phyloP scores from a whole-genome alignment of 139 green algal species.

The Chlorella sp. region DNA sequence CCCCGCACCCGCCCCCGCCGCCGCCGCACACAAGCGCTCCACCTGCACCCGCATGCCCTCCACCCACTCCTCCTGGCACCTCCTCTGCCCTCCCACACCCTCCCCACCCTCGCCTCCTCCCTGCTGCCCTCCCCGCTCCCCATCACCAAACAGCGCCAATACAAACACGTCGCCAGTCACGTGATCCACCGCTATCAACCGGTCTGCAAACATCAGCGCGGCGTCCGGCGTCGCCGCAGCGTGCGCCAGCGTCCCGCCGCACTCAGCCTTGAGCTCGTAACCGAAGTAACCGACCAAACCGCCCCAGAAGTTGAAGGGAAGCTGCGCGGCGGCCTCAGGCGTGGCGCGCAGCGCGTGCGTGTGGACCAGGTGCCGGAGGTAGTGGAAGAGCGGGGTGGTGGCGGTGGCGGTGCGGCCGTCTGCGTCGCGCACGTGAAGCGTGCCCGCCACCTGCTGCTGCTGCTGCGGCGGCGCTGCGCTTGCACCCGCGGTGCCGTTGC shows the following conservation, averaged over 20 bases:
- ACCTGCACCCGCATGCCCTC: background rate
- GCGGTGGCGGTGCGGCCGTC: background rate
- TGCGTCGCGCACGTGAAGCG: conserved; percentile 4
- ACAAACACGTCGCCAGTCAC: conserved; percentile 61
- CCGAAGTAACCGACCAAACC: conserved; percentile 94
- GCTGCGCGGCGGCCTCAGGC: conserved; percentile 17
- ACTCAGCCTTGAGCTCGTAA: conserved; percentile 93
- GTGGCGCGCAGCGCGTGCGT: conserved; percentile 8
- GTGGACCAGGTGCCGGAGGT: conserved; percentile 35
- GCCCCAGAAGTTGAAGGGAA: conserved; percentile 95
- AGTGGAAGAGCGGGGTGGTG: conserved; percentile 35
- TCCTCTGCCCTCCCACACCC: background rate
- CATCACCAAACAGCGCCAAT: conserved; percentile 46
- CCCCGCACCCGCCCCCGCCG: too few relatives aligned
- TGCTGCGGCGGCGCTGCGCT: background rate
- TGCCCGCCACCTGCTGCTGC: background rate
- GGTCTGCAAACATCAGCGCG: conserved; percentile 82
- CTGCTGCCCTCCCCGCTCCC: background rate
- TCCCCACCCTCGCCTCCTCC: too few relatives aligned
- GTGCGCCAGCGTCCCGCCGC: conserved; percentile 39
- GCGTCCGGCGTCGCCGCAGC: conserved; percentile 70
- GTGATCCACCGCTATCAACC: conserved; percentile 83
- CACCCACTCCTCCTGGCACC: conserved; percentile 20
- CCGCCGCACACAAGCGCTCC: too few relatives aligned
- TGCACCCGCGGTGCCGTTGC: background rate